A percentile compares a stretch with the other conserved stretches of the same genome.
phyloP scores from a whole-genome alignment of 805 yeast species.

The Saccharomycopsis fodiens region DNA sequence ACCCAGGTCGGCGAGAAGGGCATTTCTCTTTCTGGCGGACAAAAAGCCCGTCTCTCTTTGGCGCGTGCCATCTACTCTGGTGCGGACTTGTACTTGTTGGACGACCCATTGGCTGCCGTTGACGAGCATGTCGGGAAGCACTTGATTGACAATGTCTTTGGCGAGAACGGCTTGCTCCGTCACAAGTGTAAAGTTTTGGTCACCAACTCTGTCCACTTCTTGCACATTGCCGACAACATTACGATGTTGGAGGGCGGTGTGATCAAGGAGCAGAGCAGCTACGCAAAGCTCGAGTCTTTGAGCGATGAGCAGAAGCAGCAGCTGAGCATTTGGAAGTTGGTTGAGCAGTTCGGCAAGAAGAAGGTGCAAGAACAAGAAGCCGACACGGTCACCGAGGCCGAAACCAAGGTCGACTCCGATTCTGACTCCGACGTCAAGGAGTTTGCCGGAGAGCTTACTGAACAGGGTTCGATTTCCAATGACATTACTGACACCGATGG shows the following conservation, averaged over 20 bases:
- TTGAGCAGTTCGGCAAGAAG: slow-evolving; percentile 55
- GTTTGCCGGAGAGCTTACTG: slow-evolving; percentile 8
- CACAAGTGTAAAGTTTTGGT: slow-evolving; percentile 73
- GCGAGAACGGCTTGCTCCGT: slow-evolving; percentile 68
- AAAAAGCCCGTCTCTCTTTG: slow-evolving; percentile 87
- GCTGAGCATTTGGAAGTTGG: slow-evolving; percentile 45
- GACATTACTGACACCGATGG: slow-evolving; percentile 25
- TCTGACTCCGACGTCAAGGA: slow-evolving; percentile 9
- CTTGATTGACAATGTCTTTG: slow-evolving; percentile 73
- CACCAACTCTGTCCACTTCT: slow-evolving; percentile 78
- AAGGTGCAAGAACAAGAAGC: slow-evolving; percentile 23
- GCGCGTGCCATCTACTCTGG: slow-evolving; percentile 96
- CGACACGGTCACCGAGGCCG: not conserved
- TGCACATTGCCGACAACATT: slow-evolving; percentile 65
- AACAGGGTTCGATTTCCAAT: slow-evolving; percentile 11
- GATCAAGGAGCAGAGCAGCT: slow-evolving; percentile 59
- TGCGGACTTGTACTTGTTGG: slow-evolving; percentile 84
- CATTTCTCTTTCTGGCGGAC: slow-evolving; percentile 94
- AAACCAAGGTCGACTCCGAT: not conserved
- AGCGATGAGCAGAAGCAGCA: slow-evolving; percentile 28
- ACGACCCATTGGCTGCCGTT: slow-evolving; percentile 93
- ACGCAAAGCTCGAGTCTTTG: slow-evolving; percentile 37
- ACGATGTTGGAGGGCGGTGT: slow-evolving; percentile 64
- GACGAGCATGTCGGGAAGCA: slow-evolving; percentile 95
- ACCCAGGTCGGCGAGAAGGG: slow-evolving; percentile 98